Evolutionary conservation across 106 monocot genomes (phyloP), one percentile per base, ranked within the genome.

Genomic region (Allium cepa): DNA sequence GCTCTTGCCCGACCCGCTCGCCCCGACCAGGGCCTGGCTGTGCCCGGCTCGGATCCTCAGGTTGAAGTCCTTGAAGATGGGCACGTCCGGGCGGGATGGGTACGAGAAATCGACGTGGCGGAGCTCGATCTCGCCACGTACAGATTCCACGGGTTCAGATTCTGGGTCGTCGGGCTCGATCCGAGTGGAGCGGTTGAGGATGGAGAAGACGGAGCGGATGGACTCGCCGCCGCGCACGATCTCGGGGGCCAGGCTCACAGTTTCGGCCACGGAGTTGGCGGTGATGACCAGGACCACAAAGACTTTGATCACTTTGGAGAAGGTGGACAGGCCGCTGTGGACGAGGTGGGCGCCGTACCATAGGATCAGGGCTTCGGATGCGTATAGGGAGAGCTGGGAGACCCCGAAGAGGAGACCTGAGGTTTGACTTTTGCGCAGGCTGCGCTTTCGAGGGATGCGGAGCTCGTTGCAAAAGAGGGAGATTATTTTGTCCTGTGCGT

Each of bases 1-100:
- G 70, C 93, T 93, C 76, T 99, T 99, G 13, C 99, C 99, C 7
- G 99, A 99, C 1, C 99, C 99, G 47, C 99, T 99, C 7, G 93
- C 79, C 17, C 99, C 99, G 6, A 99, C 93, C 8, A 99, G 80
- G 22, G 90, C 90, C 56, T 82, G 82, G 55, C 90, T 90, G 36
- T 81, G 90, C 13, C 85, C 90, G 7, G 83, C 80, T 2, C 81
- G 77, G 58, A 90, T 90, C 9, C 74, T 71, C 26, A 90, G 72
- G 71, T 79, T 90, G 62, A 90, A 72, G 63, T 90, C 90, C 68
- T 90, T 90, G 76, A 90, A 90, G 17, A 90, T 80, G 22, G 63
- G 53, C 36, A 90, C 71, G 46, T 90, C 90, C 13, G 85, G 90
- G 46, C 90, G 77, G 3, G 90, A 74, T 12, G 90, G 90, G 18